Conservation (phyloP, 2,329 filamentous ascomycete genomes). For the Botrytis deweyae region DNA sequence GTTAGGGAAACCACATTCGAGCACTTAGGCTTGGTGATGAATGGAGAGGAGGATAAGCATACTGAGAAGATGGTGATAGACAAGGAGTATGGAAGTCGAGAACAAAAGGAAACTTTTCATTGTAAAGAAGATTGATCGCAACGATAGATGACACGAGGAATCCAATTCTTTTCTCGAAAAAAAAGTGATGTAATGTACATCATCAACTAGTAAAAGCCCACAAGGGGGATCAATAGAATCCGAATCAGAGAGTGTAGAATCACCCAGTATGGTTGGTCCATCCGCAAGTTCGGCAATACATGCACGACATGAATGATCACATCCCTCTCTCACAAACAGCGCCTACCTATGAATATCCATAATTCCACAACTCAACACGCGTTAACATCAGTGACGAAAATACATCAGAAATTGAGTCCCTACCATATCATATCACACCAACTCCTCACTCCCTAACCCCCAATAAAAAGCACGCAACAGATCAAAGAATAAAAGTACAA, state of each 20-base stretch:
- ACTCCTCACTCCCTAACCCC: neutral
- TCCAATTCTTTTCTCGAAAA: too few species aligned
- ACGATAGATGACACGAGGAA: neutral
- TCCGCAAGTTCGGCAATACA: neutral
- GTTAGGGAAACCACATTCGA: neutral
- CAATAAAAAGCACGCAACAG: neutral
- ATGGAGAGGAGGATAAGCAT: neutral
- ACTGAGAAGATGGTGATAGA: neutral
- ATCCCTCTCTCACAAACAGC: neutral
- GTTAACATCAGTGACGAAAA: neutral
- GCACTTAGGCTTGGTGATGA: neutral
- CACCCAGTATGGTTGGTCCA: too few species aligned
- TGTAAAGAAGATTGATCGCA: neutral
- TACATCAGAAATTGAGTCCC: too few species aligned
- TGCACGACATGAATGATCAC: neutral
- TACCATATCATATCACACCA: too few species aligned
- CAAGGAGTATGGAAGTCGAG: neutral
- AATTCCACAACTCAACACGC: neutral
- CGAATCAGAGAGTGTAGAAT: too few species aligned
- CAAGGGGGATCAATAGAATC: neutral
- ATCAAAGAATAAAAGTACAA: neutral
- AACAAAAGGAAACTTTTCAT: neutral
- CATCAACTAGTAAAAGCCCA: neutral
- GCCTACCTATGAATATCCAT: neutral
- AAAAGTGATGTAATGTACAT: too few species aligned